A percentile compares a stretch with the other conserved stretches of the same genome.
phyloP scores from a whole-genome alignment of 768 basidiomycete species.

The Pulveroboletus ravenelii region DNA sequence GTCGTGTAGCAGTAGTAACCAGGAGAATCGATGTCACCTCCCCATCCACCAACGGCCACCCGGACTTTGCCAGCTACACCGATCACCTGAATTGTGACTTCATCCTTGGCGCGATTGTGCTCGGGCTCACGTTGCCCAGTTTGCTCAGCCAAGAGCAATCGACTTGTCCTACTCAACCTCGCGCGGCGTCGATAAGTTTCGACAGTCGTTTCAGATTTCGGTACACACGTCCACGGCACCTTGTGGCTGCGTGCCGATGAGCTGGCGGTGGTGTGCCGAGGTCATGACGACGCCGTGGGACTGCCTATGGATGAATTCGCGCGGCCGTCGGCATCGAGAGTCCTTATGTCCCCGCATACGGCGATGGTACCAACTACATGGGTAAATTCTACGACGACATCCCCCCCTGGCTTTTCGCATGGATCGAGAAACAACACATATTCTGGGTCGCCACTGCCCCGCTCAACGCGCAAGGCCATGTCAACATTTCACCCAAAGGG shows the following conservation, averaged over 20 bases:
- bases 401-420: constrained; percentile 47
- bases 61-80: background rate
- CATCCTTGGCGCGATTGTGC: too few species aligned
- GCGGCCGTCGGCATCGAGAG: too few species aligned
- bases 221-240: background rate
- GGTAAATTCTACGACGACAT: constrained; percentile 56
- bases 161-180: background rate
- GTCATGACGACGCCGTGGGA: background rate
- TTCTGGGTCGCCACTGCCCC: constrained; percentile 75
- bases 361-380: constrained; percentile 33
- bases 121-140: too few species aligned
- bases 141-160: background rate
- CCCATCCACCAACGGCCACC: too few species aligned
- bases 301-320: too few species aligned
- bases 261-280: too few species aligned
- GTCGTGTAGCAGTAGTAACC: background rate
- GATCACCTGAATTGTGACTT: background rate
- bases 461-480: constrained; percentile 48
- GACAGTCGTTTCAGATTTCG: background rate
- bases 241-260: too few species aligned
- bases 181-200: background rate
- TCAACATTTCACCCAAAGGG: constrained; percentile 70
- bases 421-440: constrained; percentile 59
- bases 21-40: too few species aligned
- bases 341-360: too few species aligned